Evolutionary conservation across 257 asterid genomes (phyloP), one percentile per base, ranked within the genome.

Genomic region (Primulina tabacum): DNA sequence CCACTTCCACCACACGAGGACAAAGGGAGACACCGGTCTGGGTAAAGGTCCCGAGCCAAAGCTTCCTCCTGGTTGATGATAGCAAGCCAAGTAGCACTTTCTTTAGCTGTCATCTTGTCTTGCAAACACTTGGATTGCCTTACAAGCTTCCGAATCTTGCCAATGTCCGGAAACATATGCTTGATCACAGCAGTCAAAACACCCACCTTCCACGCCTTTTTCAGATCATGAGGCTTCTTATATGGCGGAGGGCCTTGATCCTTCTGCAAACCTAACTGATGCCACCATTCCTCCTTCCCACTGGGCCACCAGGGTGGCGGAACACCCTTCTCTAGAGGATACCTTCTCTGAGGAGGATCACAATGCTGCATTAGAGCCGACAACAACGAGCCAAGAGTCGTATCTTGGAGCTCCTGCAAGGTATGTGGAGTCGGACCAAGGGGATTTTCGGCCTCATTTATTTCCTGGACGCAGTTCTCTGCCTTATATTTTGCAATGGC

Each of bases 251-350:
- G 65, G 2, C 95, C 88, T 16, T 84, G 80, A 8, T 84, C 76
- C 4, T 52, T 66, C 6, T 86, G 75, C 29, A n/a, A 3, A 8
- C 90, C 95, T 59, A 86, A 92, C 29, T 79, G 82, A 6, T 88
- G 89, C 95, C 90, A 87, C 95, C 92, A 89, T 0, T 74, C 5
- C 58, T 89, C 92, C 5, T 60, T 17, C 71, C 96, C 95, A 0
- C 40, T 81, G 0, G 95, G 95, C 96, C 95, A 90, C 96, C 95
- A 90, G 0, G 90, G 96, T 8, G 92, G 92, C 2, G 89, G 68
- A 56, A 87, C 50, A 4, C 92, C 89, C 34, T 52, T 71, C 63
- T 82, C 90, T 40, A 84, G 64, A 1, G 92, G 96, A 17, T 85
- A 89, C 71, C 78, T 59, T 71, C 92, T 70, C 60, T 85, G 96